These are phyloP conservation scores for Clohesyomyces aquaticus DNA, from an alignment of 495 filamentous ascomycete genomes.

Conservation along the genomic window DNA sequence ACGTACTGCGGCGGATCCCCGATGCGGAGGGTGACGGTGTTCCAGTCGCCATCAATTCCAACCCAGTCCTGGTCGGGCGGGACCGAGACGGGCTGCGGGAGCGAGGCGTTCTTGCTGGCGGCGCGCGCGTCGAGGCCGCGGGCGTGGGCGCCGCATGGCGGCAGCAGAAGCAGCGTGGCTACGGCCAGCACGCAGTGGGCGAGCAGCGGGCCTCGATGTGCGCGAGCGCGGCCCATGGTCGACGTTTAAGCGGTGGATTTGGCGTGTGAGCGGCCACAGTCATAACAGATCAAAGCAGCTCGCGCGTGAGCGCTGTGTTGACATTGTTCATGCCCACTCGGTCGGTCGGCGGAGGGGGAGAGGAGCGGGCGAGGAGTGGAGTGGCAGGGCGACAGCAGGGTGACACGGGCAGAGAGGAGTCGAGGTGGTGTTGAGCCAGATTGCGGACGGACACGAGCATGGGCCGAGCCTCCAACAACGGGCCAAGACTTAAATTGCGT, in stretches of 20 bases:
- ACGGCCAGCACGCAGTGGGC: constrained; percentile 17
- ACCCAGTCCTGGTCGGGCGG: constrained; percentile 51
- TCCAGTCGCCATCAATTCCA: constrained; percentile 60
- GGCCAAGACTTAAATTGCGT: constrained; percentile 24
- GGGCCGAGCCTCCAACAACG: constrained; percentile 9
- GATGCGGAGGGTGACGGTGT: constrained; percentile 54
- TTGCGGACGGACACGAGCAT: constrained; percentile 9
- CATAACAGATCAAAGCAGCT: constrained; percentile 21
- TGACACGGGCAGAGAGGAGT: constrained; percentile 1
- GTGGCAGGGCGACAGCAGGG: constrained; percentile 10
- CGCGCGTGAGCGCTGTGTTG: constrained; percentile 14
- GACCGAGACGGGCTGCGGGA: constrained; percentile 44
- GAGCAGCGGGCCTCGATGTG: background rate
- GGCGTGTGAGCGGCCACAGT: background rate
- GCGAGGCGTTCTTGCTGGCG: constrained; percentile 10
- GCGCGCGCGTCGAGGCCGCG: background rate
- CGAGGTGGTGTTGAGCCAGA: constrained; percentile 29
- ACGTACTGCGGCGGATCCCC: constrained; percentile 56
- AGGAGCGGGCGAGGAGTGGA: too few relatives aligned
- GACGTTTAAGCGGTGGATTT: constrained; percentile 12
- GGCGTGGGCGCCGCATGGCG: constrained; percentile 19
- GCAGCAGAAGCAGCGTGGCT: constrained; percentile 24
- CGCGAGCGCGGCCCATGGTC: constrained; percentile 25
- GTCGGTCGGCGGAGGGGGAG: background rate
- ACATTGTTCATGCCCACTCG: constrained; percentile 19